Evolutionary conservation across 345 rosid species (phyloP).

Genomic region (Melastoma malabathricum): DNA sequence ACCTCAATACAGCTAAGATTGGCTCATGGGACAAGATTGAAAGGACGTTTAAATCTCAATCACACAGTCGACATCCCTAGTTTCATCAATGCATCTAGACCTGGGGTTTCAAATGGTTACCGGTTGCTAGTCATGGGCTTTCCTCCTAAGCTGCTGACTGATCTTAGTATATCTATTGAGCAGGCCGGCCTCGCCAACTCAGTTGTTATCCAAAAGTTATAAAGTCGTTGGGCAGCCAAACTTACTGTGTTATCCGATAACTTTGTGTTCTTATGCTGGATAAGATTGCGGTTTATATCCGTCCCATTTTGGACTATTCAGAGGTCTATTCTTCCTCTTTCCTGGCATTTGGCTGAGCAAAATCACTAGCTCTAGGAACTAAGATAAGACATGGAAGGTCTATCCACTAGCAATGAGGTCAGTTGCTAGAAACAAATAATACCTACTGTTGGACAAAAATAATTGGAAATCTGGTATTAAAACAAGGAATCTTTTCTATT

Average conservation of each 20-base stretch:
- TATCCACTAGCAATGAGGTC: too few species aligned
- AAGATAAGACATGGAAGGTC: too few species aligned
- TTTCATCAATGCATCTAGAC: conserved; percentile 53
- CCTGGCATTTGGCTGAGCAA: too few species aligned
- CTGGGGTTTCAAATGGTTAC: conserved; percentile 41
- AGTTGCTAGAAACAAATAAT: too few species aligned
- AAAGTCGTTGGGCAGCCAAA: conserved; percentile 10
- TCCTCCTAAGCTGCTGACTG: conserved; percentile 76
- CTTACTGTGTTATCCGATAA: not conserved
- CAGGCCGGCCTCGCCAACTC: conserved; percentile 76
- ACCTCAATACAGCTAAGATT: conserved; percentile 82
- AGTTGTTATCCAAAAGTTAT: conserved; percentile 75
- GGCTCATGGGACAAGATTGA: conserved; percentile 72
- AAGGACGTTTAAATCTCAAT: conserved; percentile 54
- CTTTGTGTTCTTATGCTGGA: not conserved
- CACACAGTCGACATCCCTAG: conserved; percentile 58
- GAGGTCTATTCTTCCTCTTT: too few species aligned
- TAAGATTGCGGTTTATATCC: too few species aligned
- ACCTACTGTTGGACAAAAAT: not conserved
- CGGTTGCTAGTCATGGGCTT: conserved; percentile 89
- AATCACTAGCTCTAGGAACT: too few species aligned
- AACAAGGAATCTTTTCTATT: conserved; percentile 5
- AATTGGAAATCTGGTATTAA: not conserved
- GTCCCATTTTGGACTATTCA: too few species aligned
- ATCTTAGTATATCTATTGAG: conserved; percentile 52